Base-by-base conservation (phyloP, 805 yeast species). In the Wickerhamomyces rabaulensis region DNA sequence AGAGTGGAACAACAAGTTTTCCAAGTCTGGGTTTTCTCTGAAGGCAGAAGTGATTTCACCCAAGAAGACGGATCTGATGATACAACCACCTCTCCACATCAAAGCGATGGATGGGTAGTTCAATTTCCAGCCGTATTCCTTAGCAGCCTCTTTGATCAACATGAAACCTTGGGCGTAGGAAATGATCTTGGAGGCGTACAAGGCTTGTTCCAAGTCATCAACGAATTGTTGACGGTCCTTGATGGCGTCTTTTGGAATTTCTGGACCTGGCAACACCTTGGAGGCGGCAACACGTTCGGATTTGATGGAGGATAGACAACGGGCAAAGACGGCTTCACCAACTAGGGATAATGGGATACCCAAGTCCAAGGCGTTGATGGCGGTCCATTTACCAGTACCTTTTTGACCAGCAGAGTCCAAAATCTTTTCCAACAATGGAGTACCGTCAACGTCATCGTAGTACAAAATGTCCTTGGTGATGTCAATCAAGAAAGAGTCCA, bases 31-130 rank as follows among this genome's bases (percentile, higher is more conserved):
- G 77, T 84, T 77, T 70, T 85, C 82, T 75, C 94, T 87, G 86
- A 84, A 92, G 58, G 99, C 99, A 68, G 88, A 71, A 58, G 99
- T 92, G 75, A 92, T 92, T 73, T 92, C 97, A 66, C 84, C 97
- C 67, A 92, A 79, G 87, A 92, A 92, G 56, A 92, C 97, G 49
- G 99, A 92, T 81, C 98, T 88, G 75, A 92, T 92, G 73, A 92
- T 92, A 81, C 99, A 92, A 63, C 99, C 99, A 78, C 99, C 99
- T 82, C 99, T 85, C 99, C 99, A 92, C 98, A 92, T 92, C 65
- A 94, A 81, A 61, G 98, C 98, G 63, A 94, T 94, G 51, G 96
- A 94, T 62, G 98, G 96, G 83, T 88, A 87, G 85, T 92, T 94
- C 69, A 92, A 80, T 73, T 87, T 83, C 99, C 99, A 92, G 66